Evolutionary conservation across 2,329 filamentous ascomycete genomes (phyloP).

Genomic region (Dactylonectria estremocensis): DNA sequence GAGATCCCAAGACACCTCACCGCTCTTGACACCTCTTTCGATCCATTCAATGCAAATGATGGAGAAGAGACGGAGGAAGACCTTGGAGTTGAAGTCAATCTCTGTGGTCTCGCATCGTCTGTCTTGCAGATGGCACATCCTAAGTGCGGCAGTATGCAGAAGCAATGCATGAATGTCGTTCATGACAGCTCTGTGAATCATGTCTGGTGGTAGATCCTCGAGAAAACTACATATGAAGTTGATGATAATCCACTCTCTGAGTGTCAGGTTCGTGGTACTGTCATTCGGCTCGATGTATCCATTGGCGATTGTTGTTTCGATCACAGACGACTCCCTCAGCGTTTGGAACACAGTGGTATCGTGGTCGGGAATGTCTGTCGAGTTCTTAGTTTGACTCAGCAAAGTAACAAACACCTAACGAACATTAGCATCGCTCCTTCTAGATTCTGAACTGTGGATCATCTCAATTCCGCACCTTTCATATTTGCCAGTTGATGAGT

Average conservation of each 20-base stretch:
- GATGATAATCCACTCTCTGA: conserved; percentile 32
- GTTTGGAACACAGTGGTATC: neutral
- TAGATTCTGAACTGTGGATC: neutral
- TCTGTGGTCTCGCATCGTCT: conserved; percentile 24
- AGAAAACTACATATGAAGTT: conserved; percentile 33
- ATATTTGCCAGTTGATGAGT: conserved; percentile 75
- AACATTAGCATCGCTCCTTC: conserved; percentile 11
- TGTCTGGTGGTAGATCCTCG: neutral
- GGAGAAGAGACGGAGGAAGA: no score
- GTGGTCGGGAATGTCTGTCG: neutral
- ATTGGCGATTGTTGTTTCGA: neutral
- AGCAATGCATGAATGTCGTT: conserved; percentile 32
- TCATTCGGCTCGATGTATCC: neutral
- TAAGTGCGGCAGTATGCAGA: conserved; percentile 29
- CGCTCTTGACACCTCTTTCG: no score
- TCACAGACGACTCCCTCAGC: no score
- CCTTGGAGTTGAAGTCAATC: conserved; percentile 26
- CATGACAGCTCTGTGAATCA: conserved; percentile 1
- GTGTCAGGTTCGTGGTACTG: neutral
- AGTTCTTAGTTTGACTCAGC: conserved; percentile 27
- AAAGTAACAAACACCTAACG: conserved; percentile 37
- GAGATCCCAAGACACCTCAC: conserved; percentile 44
- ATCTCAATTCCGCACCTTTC: conserved; percentile 63
- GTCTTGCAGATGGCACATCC: conserved; percentile 32
- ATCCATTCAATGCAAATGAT: conserved; percentile 29